Conservation (phyloP, 2,329 filamentous ascomycete genomes). For the Rosellinia necatrix region DNA sequence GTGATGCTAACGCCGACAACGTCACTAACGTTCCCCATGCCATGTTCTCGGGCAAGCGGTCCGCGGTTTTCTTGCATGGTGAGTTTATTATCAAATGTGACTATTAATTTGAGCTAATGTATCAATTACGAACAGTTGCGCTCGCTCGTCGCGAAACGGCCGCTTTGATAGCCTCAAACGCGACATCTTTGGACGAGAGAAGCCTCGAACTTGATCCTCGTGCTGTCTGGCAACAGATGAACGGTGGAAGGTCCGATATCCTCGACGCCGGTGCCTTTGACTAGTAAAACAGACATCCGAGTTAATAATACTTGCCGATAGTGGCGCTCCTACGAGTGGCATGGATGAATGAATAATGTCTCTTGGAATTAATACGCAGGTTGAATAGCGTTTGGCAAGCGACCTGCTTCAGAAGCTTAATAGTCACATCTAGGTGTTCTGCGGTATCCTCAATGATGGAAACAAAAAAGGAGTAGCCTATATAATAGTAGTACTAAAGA, state of each 20-base stretch:
- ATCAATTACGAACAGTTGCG: constrained; percentile 41
- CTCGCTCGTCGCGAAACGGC: constrained; percentile 48
- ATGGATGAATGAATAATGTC: too few relatives aligned
- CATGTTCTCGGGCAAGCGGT: constrained; percentile 61
- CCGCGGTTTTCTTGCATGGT: constrained; percentile 63
- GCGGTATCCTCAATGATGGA: too few relatives aligned
- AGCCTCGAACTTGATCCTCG: constrained; percentile 44
- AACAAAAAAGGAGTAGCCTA: too few relatives aligned
- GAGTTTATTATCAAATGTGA: constrained; percentile 36
- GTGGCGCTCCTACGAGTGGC: not conserved
- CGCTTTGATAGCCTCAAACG: constrained; percentile 41
- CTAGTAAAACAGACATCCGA: constrained; percentile 23
- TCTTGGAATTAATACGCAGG: too few relatives aligned
- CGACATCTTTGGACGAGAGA: constrained; percentile 39
- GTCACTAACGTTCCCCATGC: constrained; percentile 65
- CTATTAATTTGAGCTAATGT: not conserved
- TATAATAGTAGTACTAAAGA: too few relatives aligned
- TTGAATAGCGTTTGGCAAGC: too few relatives aligned
- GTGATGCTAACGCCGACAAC: constrained; percentile 64
- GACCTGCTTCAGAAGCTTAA: too few relatives aligned
- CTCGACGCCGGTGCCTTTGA: constrained; percentile 52
- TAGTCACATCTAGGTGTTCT: too few relatives aligned
- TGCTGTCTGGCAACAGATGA: constrained; percentile 52
- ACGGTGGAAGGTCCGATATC: constrained; percentile 48
- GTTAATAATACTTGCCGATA: not conserved